Base-by-base conservation (phyloP, 768 basidiomycete genomes). In the Lenzites betulinus region DNA sequence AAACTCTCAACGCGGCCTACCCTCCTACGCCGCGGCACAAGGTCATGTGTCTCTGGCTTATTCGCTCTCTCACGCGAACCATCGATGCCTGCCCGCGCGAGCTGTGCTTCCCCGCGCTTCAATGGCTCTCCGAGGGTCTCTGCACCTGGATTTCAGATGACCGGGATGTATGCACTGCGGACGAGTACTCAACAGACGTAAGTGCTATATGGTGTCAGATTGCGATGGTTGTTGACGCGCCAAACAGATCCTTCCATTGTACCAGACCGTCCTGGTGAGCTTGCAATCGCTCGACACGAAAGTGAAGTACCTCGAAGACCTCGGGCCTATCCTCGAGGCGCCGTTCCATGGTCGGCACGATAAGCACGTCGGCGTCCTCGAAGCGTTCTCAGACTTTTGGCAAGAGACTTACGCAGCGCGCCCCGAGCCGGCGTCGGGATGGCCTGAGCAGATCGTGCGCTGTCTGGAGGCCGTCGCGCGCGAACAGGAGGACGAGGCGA, bases 351-450 rank as follows among this genome's bases (percentile, higher is more conserved):
- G 84, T 16, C 79, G 84, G 5, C 55, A 68, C 7, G 79, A 81
- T 51, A 85, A 82, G 54, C 79, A 81, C 3, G 65, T 64, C 0
- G 68, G 75, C 2, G 75, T 80, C 3, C 70, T 71, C 13, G 81
- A 83, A 7, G 78, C 84, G 2, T 90, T 92, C 67, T 69, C 69
- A 7, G 82, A 83, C 30, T 88, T 87, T 68, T 92, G 90, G 90
- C 69, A 77, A 16, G 64, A 74, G 1, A 76, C 77, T 2, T 89
- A 79, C 61, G 76, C 76, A 12, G 53, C 70, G 1, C 36, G 76
- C 23, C 62, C 75, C 3, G 71, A 76, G 23, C 86, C 87, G 0
- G 60, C 68, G 15, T 68, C 67, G 2, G 85, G 82, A 6, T 92
- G 88, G 87, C 80, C 86, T 0, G 73, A 75, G 28, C 72, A 76